Evolutionary conservation across 2,329 filamentous ascomycete species (phyloP).

Genomic region (Ascochyta viciae-villosae): DNA sequence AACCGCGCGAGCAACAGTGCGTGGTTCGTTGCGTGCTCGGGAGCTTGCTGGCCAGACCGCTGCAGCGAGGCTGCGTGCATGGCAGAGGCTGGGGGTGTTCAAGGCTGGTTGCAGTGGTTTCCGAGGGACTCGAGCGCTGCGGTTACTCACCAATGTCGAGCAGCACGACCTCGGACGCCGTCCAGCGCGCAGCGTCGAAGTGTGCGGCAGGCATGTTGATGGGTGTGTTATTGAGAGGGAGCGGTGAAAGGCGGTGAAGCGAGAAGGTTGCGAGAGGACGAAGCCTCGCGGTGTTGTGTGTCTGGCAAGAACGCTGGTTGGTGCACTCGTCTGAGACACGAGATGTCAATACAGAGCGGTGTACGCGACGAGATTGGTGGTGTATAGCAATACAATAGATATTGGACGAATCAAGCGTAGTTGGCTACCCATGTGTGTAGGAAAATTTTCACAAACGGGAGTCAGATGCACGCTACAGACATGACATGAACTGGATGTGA

Average conservation of each 20-base stretch:
- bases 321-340: constrained; percentile 28
- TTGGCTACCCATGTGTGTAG: constrained; percentile 21
- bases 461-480: constrained; percentile 19
- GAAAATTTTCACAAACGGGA: constrained; percentile 29
- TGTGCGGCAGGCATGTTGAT: constrained; percentile 37
- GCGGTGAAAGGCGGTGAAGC: constrained; percentile 46
- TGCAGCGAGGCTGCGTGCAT: constrained; percentile 23
- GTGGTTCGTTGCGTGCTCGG: constrained; percentile 24
- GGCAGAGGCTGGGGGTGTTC: constrained; percentile 16
- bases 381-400: constrained; percentile 22
- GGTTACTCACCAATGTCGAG: constrained; percentile 65
- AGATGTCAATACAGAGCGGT: constrained; percentile 40
- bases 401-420: constrained; percentile 15
- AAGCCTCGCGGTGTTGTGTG: constrained; percentile 29
- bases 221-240: constrained; percentile 22
- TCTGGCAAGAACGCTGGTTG: constrained; percentile 36
- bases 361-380: constrained; percentile 29
- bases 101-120: constrained; percentile 30
- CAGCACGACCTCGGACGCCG: constrained; percentile 57
- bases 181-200: constrained; percentile 41
- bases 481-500: constrained; percentile 13
- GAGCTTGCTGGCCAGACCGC: constrained; percentile 28
- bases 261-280: constrained; percentile 32
- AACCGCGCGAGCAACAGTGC: constrained; percentile 18
- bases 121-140: constrained; percentile 24